A percentile compares a stretch with the other conserved stretches of the same genome.
Conservation (phyloP, 352 stramenopile genomes). For the Globisporangium acanthophoron region DNA sequence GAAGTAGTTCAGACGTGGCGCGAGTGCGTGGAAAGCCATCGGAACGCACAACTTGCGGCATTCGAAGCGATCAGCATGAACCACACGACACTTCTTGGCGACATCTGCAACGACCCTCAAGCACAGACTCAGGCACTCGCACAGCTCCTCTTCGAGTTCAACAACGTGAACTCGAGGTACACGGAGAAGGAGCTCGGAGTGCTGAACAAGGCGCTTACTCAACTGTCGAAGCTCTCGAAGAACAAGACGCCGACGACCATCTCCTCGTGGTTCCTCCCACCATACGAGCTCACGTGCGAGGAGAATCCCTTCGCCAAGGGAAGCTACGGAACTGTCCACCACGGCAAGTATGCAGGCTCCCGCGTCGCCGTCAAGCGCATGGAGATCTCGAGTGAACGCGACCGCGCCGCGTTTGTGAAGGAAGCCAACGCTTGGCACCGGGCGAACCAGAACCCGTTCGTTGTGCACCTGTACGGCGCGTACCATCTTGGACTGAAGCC, state of each 20-base stretch:
- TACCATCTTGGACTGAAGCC: neutral
- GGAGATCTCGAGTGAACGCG: neutral
- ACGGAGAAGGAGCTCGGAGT: conserved; percentile 1
- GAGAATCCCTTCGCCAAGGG: neutral
- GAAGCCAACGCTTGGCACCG: neutral
- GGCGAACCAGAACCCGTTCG: neutral
- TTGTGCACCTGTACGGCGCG: neutral
- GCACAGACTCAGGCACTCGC: conserved; percentile 4
- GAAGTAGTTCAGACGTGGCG: neutral
- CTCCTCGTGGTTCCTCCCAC: conserved; percentile 4
- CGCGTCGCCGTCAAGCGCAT: neutral
- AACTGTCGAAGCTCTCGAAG: neutral
- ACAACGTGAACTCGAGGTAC: neutral
- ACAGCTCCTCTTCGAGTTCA: conserved; percentile 5
- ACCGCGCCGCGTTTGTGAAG: neutral
- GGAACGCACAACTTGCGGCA: neutral
- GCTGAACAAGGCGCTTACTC: conserved; percentile 1
- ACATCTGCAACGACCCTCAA: neutral
- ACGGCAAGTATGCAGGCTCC: neutral
- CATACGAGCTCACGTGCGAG: conserved; percentile 1
- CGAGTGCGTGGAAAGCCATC: neutral
- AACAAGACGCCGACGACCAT: neutral
- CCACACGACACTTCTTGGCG: neutral
- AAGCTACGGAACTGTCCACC: neutral
- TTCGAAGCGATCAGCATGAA: neutral